Conservation (phyloP, 257 asterid genomes). For the Scutellaria barbata region DNA sequence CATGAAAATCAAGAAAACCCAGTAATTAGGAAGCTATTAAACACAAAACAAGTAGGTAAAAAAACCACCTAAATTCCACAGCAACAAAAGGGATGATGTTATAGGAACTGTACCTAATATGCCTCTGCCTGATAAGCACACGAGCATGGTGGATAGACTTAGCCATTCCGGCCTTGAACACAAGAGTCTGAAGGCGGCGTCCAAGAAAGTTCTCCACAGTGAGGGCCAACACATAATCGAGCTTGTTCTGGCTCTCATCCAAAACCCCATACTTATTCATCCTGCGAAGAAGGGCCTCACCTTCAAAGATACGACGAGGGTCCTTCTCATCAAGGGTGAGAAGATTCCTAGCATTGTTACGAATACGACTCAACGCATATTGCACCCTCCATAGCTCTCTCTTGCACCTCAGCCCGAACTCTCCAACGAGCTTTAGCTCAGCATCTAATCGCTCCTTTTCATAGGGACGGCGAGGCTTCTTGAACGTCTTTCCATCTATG, state of each 20-base stretch:
- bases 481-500: constrained; percentile 69
- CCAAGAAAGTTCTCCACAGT: constrained; percentile 57
- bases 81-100: not conserved
- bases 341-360: constrained; percentile 64
- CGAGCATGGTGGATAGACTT: constrained; percentile 58
- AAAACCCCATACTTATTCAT: constrained; percentile 54
- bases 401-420: constrained; percentile 67
- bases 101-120: constrained; percentile 45
- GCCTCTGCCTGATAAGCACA: constrained; percentile 55
- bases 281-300: constrained; percentile 73
- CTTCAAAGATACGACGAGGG: constrained; percentile 71
- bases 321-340: constrained; percentile 73
- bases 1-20: not conserved
- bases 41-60: not conserved
- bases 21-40: not conserved
- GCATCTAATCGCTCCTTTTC: constrained; percentile 79
- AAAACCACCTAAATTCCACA: not conserved
- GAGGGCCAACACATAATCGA: constrained; percentile 52
- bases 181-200: constrained; percentile 54
- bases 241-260: constrained; percentile 53
- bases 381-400: constrained; percentile 79
- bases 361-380: constrained; percentile 65
- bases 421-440: constrained; percentile 73
- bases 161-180: constrained; percentile 57
- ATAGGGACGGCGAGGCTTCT: constrained; percentile 71